Percentiles rank a stretch among this genome's conserved stretches.
Evolutionary conservation across 2,329 filamentous ascomycete species (phyloP).

Genomic region (Esteya vermicola): DNA sequence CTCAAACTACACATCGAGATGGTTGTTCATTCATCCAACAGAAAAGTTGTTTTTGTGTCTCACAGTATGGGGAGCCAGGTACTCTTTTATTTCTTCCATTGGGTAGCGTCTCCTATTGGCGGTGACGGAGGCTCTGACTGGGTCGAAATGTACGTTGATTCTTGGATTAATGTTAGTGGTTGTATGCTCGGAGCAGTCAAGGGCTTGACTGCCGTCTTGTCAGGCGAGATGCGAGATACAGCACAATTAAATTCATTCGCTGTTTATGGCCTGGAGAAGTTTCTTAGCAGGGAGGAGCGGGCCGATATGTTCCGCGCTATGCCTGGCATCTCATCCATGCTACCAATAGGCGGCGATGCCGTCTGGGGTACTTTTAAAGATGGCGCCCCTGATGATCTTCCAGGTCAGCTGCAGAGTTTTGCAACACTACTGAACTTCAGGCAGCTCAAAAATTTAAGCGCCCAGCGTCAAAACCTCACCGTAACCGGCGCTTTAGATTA

Average conservation of each 20-base stretch:
- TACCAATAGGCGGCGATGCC: constrained; percentile 82
- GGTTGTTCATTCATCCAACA: constrained; percentile 54
- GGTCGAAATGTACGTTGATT: constrained; percentile 82
- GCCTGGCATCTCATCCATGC: constrained; percentile 93
- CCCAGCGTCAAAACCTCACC: constrained; percentile 62
- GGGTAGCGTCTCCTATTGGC: constrained; percentile 65
- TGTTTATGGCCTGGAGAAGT: constrained; percentile 93
- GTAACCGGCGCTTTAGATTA: constrained; percentile 65
- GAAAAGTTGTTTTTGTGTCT: constrained; percentile 75
- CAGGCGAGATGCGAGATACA: constrained; percentile 96
- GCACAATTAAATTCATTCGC: constrained; percentile 93
- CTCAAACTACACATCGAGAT: constrained; percentile 85
- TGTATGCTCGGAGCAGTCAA: constrained; percentile 96
- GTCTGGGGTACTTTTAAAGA: constrained; percentile 77
- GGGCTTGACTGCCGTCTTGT: constrained; percentile 76
- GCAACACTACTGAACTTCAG: constrained; percentile 81
- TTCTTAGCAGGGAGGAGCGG: constrained; percentile 77
- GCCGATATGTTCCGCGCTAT: constrained; percentile 92
- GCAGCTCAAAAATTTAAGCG: constrained; percentile 45
- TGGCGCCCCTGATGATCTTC: constrained; percentile 76
- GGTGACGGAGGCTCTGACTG: constrained; percentile 73
- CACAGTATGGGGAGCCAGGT: constrained; percentile 99
- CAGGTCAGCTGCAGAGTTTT: constrained; percentile 57
- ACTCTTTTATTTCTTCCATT: constrained; percentile 63
- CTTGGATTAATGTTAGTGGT: constrained; percentile 96